Base-by-base conservation (phyloP, 352 stramenopile genomes). In the Phytophthora pluvialis region DNA sequence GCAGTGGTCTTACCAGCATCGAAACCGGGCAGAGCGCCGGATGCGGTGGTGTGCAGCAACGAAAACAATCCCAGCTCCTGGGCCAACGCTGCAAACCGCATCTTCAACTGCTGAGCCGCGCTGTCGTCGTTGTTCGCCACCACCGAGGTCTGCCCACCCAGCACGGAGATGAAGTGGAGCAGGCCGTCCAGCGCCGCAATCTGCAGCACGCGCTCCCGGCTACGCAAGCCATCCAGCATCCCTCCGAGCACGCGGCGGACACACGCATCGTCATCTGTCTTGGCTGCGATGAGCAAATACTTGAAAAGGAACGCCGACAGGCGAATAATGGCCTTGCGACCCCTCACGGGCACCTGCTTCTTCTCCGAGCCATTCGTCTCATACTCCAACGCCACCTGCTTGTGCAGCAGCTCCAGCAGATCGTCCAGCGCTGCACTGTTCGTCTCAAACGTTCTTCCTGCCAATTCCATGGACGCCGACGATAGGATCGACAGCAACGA, bases 61-160 rank as follows among this genome's bases (percentile, higher is more conserved):
- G 81, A 75, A 54, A 94, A 93, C n/a, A 95, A 42, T 2, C 87
- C 87, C 38, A 95, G 54, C 50, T 94, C 84, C 28, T 94, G 72
- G 4, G 81, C 72, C 3, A 91, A 70, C n/a, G 73, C 81, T 3
- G 76, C 67, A 60, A 94, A 88, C 5, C 75, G 73, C 25, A 61
- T 29, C 33, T 75, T 83, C 26, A 64, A 57, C 4, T 71, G 58
- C 50, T 77, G 60, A 21, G 58, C 63, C 35, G 58, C 39, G 44
- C 16, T 64, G 15, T 73, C 50, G 5, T 77, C 55, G 9, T 51
- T 57, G 32, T 67, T 72, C 15, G 10, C 26, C 21, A 45, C 31
- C 3, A 40, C n/a, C n/a, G 64, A n/a, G 9, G 60, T 57, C 15
- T 73, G 49, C 2, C 64, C 65, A 13, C 64, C 46, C 5, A 80